Conservation (phyloP, 1,139 yeast species). For the Diutina mesorugosa region DNA sequence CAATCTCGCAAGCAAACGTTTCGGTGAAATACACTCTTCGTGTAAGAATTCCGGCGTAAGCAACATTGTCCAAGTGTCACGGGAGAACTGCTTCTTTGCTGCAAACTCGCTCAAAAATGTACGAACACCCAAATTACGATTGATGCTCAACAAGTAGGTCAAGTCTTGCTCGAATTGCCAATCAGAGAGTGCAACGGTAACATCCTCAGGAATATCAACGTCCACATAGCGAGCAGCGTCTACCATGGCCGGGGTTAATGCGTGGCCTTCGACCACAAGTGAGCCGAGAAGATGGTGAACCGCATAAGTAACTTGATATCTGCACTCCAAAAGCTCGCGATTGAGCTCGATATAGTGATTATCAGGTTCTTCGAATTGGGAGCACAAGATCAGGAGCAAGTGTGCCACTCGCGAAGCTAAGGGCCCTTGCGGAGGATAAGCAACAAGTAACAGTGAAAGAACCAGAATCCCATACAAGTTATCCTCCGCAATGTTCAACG, state of each 20-base stretch:
- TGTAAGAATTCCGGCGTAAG: conserved; percentile 16
- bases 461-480: conserved; percentile 23
- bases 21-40: conserved; percentile 10
- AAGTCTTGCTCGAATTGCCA: conserved; percentile 14
- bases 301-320: conserved; percentile 3
- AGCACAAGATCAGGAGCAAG: conserved; percentile 20
- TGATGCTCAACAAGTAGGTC: conserved; percentile 16
- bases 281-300: conserved; percentile 8
- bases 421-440: conserved; percentile 6
- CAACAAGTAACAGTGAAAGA: conserved; percentile 15
- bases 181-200: not conserved
- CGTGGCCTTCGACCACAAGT: conserved; percentile 6
- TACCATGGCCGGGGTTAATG: conserved; percentile 11
- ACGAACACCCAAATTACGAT: conserved; percentile 16
- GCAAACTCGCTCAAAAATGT: conserved; percentile 16
- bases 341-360: conserved; percentile 30
- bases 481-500: conserved; percentile 18
- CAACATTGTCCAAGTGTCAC: conserved; percentile 22
- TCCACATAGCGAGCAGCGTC: conserved; percentile 9
- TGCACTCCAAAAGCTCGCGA: conserved; percentile 19
- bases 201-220: conserved; percentile 5
- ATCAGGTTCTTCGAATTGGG: conserved; percentile 40
- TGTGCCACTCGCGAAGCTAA: conserved; percentile 7
- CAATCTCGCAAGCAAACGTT: conserved; percentile 16
- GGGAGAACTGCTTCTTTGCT: conserved; percentile 18